A percentile compares a stretch with the other conserved stretches of the same genome.
phyloP scores from a whole-genome alignment of 495 filamentous ascomycete genomes.

The Talaromyces trachyspermus region DNA sequence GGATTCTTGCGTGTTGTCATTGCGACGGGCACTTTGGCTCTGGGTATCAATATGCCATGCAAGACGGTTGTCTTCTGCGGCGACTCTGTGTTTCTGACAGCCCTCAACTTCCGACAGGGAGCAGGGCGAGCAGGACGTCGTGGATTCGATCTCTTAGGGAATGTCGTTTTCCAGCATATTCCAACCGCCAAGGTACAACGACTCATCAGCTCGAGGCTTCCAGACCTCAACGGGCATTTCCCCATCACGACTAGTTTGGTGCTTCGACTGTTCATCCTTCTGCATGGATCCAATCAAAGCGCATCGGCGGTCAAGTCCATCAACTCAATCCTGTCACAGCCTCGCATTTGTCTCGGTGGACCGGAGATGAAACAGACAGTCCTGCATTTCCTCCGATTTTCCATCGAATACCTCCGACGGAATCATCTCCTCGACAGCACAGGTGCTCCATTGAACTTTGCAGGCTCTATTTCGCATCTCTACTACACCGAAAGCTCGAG shows the following conservation, averaged over 20 bases:
- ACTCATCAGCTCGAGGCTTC: constrained; percentile 62
- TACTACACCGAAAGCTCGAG: constrained; percentile 66
- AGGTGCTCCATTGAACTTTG: constrained; percentile 63
- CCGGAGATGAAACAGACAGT: constrained; percentile 54
- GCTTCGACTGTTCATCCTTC: constrained; percentile 56
- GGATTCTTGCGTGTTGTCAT: constrained; percentile 66
- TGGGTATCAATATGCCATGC: constrained; percentile 83
- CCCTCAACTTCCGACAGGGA: constrained; percentile 68
- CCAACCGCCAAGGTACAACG: constrained; percentile 46
- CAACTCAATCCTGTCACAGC: constrained; percentile 59
- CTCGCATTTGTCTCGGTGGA: constrained; percentile 61
- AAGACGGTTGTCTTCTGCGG: constrained; percentile 73
- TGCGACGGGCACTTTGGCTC: constrained; percentile 66
- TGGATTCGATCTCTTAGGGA: constrained; percentile 73
- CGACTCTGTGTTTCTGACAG: constrained; percentile 62
- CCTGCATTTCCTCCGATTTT: constrained; percentile 69
- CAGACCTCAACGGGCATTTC: constrained; percentile 70
- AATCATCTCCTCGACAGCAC: constrained; percentile 51
- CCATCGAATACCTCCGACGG: constrained; percentile 69
- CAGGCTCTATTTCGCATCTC: constrained; percentile 57
- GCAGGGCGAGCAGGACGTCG: constrained; percentile 71
- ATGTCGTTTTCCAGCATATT: constrained; percentile 67
- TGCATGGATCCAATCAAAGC: constrained; percentile 56
- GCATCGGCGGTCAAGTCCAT: constrained; percentile 53
- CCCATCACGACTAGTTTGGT: constrained; percentile 68